phyloP scores from a whole-genome alignment of 2,329 filamentous ascomycete species.

The Cercospora brassicicola region DNA sequence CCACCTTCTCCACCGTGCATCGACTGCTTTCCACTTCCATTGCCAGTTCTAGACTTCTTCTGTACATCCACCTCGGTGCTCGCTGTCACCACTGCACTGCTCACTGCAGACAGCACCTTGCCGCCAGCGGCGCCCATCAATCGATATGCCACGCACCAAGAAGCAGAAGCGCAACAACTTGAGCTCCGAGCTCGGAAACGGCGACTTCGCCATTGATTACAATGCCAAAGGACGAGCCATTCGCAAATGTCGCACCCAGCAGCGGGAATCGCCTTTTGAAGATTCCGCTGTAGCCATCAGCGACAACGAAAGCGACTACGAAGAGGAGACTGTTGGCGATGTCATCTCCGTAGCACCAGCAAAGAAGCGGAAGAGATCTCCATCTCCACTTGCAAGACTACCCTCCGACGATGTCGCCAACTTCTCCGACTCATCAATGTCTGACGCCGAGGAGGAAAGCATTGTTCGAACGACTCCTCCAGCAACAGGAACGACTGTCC shows the following conservation, averaged over 20 bases:
- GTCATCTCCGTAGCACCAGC: constrained; percentile 27
- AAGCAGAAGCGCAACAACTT: constrained; percentile 21
- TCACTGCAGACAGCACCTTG: background rate
- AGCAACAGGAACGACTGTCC: constrained; percentile 32
- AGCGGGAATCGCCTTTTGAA: constrained; percentile 42
- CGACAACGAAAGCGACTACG: constrained; percentile 38
- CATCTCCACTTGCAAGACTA: constrained; percentile 26
- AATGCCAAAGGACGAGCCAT: constrained; percentile 48
- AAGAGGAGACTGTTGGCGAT: constrained; percentile 39
- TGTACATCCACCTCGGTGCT: background rate
- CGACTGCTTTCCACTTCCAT: background rate
- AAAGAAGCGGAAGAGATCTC: constrained; percentile 38
- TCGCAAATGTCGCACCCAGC: constrained; percentile 41
- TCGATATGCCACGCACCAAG: constrained; percentile 24
- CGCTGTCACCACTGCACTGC: background rate
- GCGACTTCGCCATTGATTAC: constrained; percentile 37
- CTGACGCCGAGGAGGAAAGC: constrained; percentile 6
- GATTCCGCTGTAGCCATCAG: constrained; percentile 43
- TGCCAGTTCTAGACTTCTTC: background rate
- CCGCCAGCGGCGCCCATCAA: background rate
- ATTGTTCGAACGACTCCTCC: background rate
- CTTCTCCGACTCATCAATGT: constrained; percentile 24
- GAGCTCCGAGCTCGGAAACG: constrained; percentile 34
- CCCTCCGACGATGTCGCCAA: constrained; percentile 25
- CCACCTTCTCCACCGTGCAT: background rate